phyloP scores from a whole-genome alignment of 163 green algal genomes.

The Scenedesmus sp. region DNA sequence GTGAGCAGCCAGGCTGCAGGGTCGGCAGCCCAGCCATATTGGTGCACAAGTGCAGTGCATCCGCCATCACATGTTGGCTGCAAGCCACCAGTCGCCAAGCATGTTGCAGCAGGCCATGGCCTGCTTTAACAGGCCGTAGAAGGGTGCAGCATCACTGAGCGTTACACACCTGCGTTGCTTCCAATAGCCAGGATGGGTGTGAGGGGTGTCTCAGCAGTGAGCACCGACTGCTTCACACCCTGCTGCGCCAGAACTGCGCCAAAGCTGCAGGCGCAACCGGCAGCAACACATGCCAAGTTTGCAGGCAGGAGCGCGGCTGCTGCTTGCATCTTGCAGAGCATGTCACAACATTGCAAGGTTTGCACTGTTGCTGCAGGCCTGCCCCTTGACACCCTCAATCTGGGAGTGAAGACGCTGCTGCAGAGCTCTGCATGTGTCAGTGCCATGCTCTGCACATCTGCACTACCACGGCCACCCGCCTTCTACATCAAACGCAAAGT shows the following conservation, averaged over 20 bases:
- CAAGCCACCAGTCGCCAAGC: neutral
- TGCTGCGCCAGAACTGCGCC: neutral
- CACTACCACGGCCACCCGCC: too few relatives aligned
- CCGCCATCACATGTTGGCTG: too few relatives aligned
- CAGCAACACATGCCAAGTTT: neutral
- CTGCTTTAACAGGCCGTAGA: too few relatives aligned
- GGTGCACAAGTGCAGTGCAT: too few relatives aligned
- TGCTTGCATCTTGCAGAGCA: too few relatives aligned
- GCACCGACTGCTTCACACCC: neutral
- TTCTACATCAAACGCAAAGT: too few relatives aligned
- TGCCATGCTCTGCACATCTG: too few relatives aligned
- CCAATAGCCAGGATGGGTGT: slow-evolving; percentile 78
- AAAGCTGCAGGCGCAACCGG: neutral
- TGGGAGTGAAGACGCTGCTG: neutral
- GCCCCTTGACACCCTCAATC: too few relatives aligned
- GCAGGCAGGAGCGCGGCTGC: neutral
- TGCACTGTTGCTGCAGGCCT: neutral
- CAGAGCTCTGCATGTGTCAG: too few relatives aligned
- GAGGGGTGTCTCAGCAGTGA: slow-evolving; percentile 9
- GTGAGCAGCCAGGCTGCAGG: neutral
- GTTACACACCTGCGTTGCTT: slow-evolving; percentile 65
- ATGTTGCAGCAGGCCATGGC: neutral
- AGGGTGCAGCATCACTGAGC: neutral
- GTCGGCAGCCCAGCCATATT: too few relatives aligned
- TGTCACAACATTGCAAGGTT: neutral